Evolutionary conservation across 2,329 filamentous ascomycete genomes (phyloP).

Genomic region (Neopestalotiopsis sp.): DNA sequence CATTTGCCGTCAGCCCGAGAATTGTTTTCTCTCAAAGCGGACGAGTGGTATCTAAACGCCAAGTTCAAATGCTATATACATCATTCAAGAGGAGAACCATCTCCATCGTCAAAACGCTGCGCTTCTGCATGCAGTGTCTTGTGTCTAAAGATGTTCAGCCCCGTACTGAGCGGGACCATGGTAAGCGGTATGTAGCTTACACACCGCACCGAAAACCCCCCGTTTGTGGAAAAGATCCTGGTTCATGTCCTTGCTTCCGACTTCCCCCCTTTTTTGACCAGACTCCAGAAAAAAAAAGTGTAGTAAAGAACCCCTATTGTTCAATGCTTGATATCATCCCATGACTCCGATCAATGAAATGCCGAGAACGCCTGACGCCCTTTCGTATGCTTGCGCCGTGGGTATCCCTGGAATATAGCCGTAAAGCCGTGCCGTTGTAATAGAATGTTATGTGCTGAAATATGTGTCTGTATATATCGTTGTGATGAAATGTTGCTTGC

Average conservation of each 20-base stretch:
- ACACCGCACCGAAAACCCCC: neutral
- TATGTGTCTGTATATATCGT: neutral
- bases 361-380: slow-evolving; percentile 3
- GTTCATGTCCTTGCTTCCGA: neutral
- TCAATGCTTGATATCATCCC: neutral
- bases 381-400: slow-evolving; percentile 5
- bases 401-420: slow-evolving; percentile 3
- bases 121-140: neutral
- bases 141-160: neutral
- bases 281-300: neutral
- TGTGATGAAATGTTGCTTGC: neutral
- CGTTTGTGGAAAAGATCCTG: neutral
- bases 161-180: neutral
- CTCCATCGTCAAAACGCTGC: neutral
- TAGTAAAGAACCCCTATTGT: neutral
- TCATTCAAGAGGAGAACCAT: neutral
- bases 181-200: neutral
- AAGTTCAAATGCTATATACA: slow-evolving; percentile 16
- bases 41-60: slow-evolving; percentile 33
- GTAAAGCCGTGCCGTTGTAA: neutral
- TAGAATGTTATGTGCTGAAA: neutral
- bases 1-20: slow-evolving; percentile 31
- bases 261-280: neutral
- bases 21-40: slow-evolving; percentile 18
- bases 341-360: slow-evolving; percentile 7